Conservation (phyloP, 176 grass and related monocot species). For the Musa beccarii region DNA sequence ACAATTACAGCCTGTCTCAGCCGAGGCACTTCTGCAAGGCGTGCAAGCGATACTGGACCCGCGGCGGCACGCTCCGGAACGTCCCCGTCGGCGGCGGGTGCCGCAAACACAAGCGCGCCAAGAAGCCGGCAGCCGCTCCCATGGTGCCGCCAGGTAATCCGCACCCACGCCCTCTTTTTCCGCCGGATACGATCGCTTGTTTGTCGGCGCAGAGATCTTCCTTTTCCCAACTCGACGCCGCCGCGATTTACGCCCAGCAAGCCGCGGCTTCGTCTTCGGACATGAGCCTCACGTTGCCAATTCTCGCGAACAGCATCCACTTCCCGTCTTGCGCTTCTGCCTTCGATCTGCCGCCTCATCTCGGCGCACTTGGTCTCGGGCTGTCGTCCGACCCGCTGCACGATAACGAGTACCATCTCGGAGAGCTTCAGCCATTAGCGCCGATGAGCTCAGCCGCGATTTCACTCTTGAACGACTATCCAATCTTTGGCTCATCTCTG, state of each 20-base stretch:
- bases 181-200: background rate
- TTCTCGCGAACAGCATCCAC: background rate
- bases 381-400: background rate
- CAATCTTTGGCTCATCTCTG: background rate
- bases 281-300: background rate
- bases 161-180: background rate
- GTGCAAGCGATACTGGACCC: conserved; percentile 21
- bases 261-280: background rate
- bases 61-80: conserved; percentile 14
- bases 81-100: conserved; percentile 16
- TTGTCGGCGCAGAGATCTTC: background rate
- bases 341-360: conserved; percentile 7
- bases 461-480: background rate
- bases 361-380: background rate
- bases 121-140: background rate
- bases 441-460: background rate
- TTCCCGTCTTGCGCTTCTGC: background rate
- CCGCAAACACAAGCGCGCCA: conserved; percentile 14
- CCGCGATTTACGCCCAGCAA: background rate
- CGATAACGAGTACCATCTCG: background rate
- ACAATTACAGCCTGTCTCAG: conserved; percentile 21
- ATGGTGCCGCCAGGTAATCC: no score
- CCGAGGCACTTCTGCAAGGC: conserved; percentile 16
- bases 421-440: background rate
- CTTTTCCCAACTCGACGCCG: background rate